Base-by-base conservation (phyloP, 352 stramenopile species). In the Pythium aphanidermatum region DNA sequence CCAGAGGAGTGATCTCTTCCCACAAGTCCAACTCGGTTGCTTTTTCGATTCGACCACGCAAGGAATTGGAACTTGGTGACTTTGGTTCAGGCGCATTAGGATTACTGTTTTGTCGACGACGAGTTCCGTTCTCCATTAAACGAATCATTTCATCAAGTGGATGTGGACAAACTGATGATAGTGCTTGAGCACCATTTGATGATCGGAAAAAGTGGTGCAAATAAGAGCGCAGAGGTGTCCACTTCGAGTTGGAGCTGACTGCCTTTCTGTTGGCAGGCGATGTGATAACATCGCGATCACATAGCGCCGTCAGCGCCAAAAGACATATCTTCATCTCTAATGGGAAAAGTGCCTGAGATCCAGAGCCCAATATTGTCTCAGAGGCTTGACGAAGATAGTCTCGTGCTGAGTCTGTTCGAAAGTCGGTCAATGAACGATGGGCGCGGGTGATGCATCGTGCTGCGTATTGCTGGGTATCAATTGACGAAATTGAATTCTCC, bases 171-270 rank as follows among this genome's bases (percentile, higher is more conserved):
- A 60, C 32, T 2, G 41, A 28, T 9, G 38, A 30, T 0, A 74
- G 20, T 2, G 44, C 21, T 16, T 68, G 58, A 2, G 59, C 42
- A 8, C 26, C 50, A 25, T 84, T 86, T 1, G 78, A 63, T 13
- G 70, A 64, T 14, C 81, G 71, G 43, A 86, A 89, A 36, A 89
- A 86, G 49, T 88, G 76, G 2, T 60, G 55, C 25, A 92, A 54
- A 60, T 70, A 82, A 54, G 14, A 76, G 17, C 10, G 77, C 19
- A 23, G 68, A 44, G 1, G 2, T 1, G 36, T 38, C 51, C 51
- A 60, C 14, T 70, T 46, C 32, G 54, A 74, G 6, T 63, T 60
- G 11, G 61, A 39, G 13, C 70, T 27, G 9, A 17, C 39, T 5
- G 37, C 32, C 6, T 35, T 36, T n/a, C 40, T 48, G 19, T 60